Conservation (phyloP, 306 rosid species). For the Lithocarpus polystachyus region DNA sequence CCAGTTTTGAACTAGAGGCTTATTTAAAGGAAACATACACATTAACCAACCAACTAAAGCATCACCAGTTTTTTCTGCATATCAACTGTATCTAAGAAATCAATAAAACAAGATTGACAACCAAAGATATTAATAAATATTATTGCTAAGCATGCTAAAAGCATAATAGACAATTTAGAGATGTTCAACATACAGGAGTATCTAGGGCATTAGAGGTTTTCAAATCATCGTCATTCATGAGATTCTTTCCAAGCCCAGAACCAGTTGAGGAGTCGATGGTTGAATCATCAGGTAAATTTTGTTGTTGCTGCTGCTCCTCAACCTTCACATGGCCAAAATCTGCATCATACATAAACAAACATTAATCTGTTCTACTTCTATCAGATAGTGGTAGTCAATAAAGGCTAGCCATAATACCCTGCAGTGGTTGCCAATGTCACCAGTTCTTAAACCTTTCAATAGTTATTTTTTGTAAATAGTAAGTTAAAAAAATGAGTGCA, state of each 20-base stretch:
- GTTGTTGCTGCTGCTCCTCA: slow-evolving; percentile 80
- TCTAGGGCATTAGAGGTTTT: slow-evolving; percentile 60
- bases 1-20: not conserved
- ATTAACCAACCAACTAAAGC: not conserved
- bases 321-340: slow-evolving; percentile 57
- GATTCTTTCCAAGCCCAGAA: slow-evolving; percentile 71
- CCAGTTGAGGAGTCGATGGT: slow-evolving; percentile 47
- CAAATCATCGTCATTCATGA: slow-evolving; percentile 76
- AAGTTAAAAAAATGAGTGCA: not conserved
- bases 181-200: slow-evolving; percentile 54
- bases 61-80: not conserved
- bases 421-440: not conserved
- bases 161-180: slow-evolving; percentile 4
- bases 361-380: not conserved
- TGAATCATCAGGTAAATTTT: slow-evolving; percentile 63
- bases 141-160: not conserved
- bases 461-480: not conserved
- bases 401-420: not conserved
- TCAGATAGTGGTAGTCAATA: not conserved
- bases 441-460: not conserved
- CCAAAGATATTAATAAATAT: not conserved
- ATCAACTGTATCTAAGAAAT: not conserved
- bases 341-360: slow-evolving; percentile 35
- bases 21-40: not conserved
- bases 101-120: not conserved